Evolutionary conservation across 192 early-diverging fungal species (phyloP), one percentile per base, ranked within the genome.

Genomic region (Backusella tuberculispora): DNA sequence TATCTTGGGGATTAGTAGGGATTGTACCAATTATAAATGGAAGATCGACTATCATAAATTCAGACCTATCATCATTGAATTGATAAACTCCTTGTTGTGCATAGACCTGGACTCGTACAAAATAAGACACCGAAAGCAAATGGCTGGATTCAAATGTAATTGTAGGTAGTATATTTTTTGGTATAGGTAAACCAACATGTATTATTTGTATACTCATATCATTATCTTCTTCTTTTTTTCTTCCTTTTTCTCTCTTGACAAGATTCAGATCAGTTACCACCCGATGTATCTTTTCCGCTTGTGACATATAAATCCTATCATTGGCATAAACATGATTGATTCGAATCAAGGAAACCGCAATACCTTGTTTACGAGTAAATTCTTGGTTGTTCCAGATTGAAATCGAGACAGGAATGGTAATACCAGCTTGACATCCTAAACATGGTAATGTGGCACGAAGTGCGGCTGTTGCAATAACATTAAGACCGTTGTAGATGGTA

Each of bases 71-170:
- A 17, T 44, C 68, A 43, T 15, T 26, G 12, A 43, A 5, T 5
- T 24, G 43, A 19, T 69, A 69, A 0, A 69, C 17, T 6, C 68
- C 68, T 6, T 26, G 17, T 47, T 69, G 68, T 15, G 68, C 68
- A 15, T 29, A 47, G 1, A 47, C 68, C 21, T 69, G 44, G 0
- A 69, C 68, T 17, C 68, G 43, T 15, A 69, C 44, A n/a, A 46
- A 47, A 47, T 69, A 69, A 34, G 68, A 69, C 14, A 69, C 68
- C 12, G 68, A 69, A 15, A 69, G 29, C 44, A 69, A 69, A 17
- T 34, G 68, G 45, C 68, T 69, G 4, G 43, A 21, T 7, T 69
- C 68, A 6, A 69, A 5, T 7, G 68, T 29, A 21, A 69, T 69
- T 4, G 68, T 69, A 3, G 68, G 68, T 26, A 34, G 21, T 13